Base-by-base conservation (phyloP, 1,284 basidiomycete genomes). In the Sporisorium graminicola region DNA sequence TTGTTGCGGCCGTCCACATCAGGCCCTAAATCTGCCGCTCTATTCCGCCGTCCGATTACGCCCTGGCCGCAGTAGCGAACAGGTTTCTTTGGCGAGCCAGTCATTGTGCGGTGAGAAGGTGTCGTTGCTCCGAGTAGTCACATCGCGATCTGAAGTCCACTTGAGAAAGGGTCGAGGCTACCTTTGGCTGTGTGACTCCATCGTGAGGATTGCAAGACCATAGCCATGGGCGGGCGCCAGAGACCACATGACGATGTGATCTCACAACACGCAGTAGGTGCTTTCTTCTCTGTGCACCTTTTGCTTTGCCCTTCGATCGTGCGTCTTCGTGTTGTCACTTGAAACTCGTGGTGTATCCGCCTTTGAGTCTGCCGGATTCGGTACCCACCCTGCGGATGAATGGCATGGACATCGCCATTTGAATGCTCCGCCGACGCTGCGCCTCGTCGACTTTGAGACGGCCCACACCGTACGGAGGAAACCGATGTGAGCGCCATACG, bases 191-290 rank as follows among this genome's bases (percentile, higher is more conserved):
- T 20, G 49, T 52, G 33, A 47, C 26, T 47, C 24, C 18, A 43
- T 24, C 29, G 33, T 14, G 50, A 52, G 33, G 14, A 16, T 43
- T 26, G 43, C 35, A 26, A 49, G 13, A 35, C 2, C 3, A 26
- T 65, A 61, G 67, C 58, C 58, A 31, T 65, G 3, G 66, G 66
- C 66, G 3, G 66, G 66, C 66, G 57, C 64, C 49, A 35, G 20
- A 44, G 16, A 63, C 44, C 66, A 63, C 57, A 56, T 69, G 60
- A 59, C 66, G 42, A 59, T 27, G 66, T 69, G 66, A 63, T 64
- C 57, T 50, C 20, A 51, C 24, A 56, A 14, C 18, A 10, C n/a
- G n/a, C n/a, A n/a, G n/a, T 40, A 53, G 26, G 26, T 51, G 18
- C 10, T 2, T 22, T 20, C 24, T 3, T 8, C 5, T 31, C n/a